Evolutionary conservation across 148 eudicot species (phyloP).

Genomic region (Chenopodium berlandieri): DNA sequence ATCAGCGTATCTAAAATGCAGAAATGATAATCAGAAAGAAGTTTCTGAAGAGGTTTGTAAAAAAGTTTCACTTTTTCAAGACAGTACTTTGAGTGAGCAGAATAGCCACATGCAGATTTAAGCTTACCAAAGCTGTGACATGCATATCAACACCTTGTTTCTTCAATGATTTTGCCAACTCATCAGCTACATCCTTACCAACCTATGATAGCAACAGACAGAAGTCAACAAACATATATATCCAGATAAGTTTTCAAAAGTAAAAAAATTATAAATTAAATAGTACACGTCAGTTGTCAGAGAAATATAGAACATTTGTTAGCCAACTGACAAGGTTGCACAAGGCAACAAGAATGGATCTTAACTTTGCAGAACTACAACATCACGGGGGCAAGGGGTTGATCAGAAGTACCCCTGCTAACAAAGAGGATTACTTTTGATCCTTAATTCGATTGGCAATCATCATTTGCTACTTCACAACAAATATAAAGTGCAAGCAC

Average conservation of each 20-base stretch:
- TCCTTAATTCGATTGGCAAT: not conserved
- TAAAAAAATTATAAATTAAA: too few relatives aligned
- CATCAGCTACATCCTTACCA: constrained; percentile 66
- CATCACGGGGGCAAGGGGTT: not conserved
- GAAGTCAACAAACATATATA: constrained; percentile 1
- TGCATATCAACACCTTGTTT: constrained; percentile 59
- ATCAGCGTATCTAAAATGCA: constrained; percentile 18
- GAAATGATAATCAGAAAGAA: not conserved
- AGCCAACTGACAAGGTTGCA: not conserved
- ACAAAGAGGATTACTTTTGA: not conserved
- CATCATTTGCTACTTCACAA: not conserved
- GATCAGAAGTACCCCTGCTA: not conserved
- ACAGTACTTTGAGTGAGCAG: not conserved
- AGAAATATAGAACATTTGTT: not conserved
- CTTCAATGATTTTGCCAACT: constrained; percentile 51
- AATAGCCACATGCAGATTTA: not conserved
- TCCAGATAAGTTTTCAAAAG: not conserved
- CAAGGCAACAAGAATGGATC: not conserved
- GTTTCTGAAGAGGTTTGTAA: not conserved
- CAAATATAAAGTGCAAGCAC: not conserved
- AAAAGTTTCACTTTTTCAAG: too few relatives aligned
- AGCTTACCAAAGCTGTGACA: constrained; percentile 62
- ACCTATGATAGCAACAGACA: constrained; percentile 35
- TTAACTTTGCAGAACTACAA: not conserved
- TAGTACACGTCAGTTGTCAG: not conserved